phyloP scores from a whole-genome alignment of 2,329 filamentous ascomycete genomes.

The Trichoderma simmonsii region DNA sequence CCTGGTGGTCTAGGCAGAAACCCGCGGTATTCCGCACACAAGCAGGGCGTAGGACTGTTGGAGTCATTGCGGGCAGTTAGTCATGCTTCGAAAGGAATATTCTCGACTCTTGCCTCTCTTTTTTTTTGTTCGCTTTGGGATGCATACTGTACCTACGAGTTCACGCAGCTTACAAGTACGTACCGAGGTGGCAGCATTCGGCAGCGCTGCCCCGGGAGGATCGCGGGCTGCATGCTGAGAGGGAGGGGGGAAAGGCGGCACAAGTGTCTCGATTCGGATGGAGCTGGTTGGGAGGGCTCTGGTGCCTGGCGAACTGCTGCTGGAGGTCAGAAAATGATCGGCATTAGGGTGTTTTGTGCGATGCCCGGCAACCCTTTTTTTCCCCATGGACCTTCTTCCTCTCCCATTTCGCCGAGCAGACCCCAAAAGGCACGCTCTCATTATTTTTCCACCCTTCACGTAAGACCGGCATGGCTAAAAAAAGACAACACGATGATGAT shows the following conservation, averaged over 20 bases:
- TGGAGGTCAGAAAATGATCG: not conserved
- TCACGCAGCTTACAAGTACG: not conserved
- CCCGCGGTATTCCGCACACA: not conserved
- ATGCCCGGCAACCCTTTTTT: not conserved
- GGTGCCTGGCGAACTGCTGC: not conserved
- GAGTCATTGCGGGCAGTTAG: not conserved
- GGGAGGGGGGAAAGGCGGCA: not conserved
- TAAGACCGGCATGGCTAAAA: not conserved
- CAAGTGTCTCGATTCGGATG: not conserved
- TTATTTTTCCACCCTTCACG: not conserved
- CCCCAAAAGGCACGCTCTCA: not conserved
- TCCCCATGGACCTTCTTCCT: not conserved
- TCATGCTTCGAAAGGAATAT: not conserved
- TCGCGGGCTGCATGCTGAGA: not conserved
- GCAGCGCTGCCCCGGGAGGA: not conserved
- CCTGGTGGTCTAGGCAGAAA: slow-evolving; percentile 10
- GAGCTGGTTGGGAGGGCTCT: not conserved
- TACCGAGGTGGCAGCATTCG: not conserved
- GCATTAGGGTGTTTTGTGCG: not conserved
- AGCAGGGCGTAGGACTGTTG: not conserved
- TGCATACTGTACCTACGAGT: not conserved
- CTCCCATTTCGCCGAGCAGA: not conserved
- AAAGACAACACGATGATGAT: not conserved
- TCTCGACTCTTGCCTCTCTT: not conserved
- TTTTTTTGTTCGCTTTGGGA: not conserved